Evolutionary conservation across 352 stramenopile species (phyloP).

Genomic region (Elongisporangium senticosum): DNA sequence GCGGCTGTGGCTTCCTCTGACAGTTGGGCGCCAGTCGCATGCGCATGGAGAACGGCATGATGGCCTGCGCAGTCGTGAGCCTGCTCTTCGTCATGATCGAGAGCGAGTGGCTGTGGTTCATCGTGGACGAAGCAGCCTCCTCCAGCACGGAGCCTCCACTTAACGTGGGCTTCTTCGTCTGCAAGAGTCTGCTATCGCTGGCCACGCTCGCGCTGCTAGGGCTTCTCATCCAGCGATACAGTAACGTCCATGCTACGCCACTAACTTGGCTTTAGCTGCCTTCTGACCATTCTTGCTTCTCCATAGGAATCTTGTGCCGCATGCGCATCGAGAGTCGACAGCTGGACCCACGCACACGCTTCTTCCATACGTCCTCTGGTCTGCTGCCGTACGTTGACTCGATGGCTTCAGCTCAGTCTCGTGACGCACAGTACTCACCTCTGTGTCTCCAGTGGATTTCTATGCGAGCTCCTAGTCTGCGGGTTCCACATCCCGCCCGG

Average conservation of each 20-base stretch:
- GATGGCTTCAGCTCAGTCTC: background rate
- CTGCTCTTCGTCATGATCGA: conserved; percentile 39
- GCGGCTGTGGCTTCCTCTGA: background rate
- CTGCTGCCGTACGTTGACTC: conserved; percentile 21
- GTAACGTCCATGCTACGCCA: conserved; percentile 15
- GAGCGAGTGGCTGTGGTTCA: conserved; percentile 44
- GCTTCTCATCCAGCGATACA: conserved; percentile 36
- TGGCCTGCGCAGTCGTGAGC: conserved; percentile 22
- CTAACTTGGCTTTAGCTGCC: too few species aligned
- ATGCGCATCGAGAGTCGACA: conserved; percentile 43
- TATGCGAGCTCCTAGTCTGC: conserved; percentile 36
- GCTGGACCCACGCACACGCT: conserved; percentile 17
- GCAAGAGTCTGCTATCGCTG: conserved; percentile 36
- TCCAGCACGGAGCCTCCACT: conserved; percentile 8
- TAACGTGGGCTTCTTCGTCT: conserved; percentile 16
- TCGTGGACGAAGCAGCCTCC: conserved; percentile 13
- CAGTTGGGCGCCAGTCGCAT: conserved; percentile 16
- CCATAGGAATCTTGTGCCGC: conserved; percentile 23
- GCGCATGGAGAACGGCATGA: conserved; percentile 43
- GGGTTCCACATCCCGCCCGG: conserved; percentile 33
- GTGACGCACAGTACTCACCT: too few species aligned
- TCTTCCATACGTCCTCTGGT: conserved; percentile 31
- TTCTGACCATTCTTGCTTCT: too few species aligned
- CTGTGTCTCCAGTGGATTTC: conserved; percentile 22
- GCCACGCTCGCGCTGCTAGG: conserved; percentile 28